Conservation (phyloP, 441 rosid genomes). For the Syzygium syzygioides region DNA sequence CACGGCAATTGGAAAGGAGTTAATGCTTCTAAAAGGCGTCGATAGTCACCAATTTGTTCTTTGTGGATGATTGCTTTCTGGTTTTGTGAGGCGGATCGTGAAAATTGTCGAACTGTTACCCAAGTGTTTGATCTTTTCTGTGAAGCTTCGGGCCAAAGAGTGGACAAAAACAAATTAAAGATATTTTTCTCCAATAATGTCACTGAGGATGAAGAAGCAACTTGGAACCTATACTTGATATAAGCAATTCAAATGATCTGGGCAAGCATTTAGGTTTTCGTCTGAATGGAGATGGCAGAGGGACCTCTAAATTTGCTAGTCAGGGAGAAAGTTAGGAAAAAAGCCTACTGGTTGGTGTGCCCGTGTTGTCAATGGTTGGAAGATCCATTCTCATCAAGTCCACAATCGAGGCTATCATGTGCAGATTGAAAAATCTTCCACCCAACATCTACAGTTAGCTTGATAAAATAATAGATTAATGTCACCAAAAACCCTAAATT, state of each 20-base stretch:
- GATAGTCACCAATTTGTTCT: not conserved
- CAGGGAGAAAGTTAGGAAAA: not conserved
- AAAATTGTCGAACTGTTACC: not conserved
- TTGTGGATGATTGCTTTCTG: not conserved
- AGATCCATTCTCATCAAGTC: not conserved
- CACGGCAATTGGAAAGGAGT: not conserved
- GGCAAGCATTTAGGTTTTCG: not conserved
- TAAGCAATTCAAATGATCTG: not conserved
- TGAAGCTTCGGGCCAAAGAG: not conserved
- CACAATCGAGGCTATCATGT: not conserved
- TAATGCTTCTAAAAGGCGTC: not conserved
- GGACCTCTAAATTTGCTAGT: not conserved
- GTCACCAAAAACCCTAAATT: too few relatives aligned
- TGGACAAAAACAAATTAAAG: not conserved
- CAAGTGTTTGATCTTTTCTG: not conserved
- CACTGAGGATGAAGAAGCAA: not conserved
- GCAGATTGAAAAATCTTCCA: not conserved
- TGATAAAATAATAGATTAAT: too few relatives aligned
- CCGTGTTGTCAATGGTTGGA: not conserved
- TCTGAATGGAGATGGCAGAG: not conserved
- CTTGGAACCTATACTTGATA: not conserved
- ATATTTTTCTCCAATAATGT: not conserved
- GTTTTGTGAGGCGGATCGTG: not conserved
- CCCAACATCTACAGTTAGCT: not conserved
- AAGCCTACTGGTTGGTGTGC: not conserved